Evolutionary conservation across 1,284 basidiomycete species (phyloP).

Genomic region (Ganoderma multipileum): DNA sequence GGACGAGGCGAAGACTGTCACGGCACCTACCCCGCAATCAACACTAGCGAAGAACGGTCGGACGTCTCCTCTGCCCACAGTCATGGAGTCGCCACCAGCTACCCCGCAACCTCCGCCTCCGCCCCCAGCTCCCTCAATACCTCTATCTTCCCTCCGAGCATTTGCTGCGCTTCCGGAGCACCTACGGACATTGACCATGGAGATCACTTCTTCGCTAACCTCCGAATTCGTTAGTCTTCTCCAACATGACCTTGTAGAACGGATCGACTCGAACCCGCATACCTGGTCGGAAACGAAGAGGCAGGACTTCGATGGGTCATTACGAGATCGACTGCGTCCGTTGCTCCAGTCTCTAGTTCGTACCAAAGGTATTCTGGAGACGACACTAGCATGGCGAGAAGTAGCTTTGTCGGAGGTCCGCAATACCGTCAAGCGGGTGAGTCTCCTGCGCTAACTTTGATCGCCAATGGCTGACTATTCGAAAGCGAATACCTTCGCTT

Average conservation of each 20-base stretch:
- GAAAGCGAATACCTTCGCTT: conserved; percentile 63
- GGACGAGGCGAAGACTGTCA: conserved; percentile 13
- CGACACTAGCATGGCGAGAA: conserved; percentile 79
- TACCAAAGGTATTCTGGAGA: conserved; percentile 77
- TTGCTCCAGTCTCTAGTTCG: conserved; percentile 78
- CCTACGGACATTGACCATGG: conserved; percentile 67
- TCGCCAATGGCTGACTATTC: not conserved
- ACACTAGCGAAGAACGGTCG: conserved; percentile 26
- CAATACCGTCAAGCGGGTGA: conserved; percentile 64
- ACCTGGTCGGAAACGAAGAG: conserved; percentile 30
- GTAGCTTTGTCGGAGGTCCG: conserved; percentile 74
- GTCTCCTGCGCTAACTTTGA: conserved; percentile 27
- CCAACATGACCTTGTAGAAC: conserved; percentile 68
- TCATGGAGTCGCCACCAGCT: conserved; percentile 42
- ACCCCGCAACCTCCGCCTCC: conserved; percentile 29
- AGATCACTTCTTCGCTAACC: conserved; percentile 82
- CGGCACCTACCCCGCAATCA: conserved; percentile 17
- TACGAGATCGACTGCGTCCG: conserved; percentile 72
- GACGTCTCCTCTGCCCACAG: conserved; percentile 37
- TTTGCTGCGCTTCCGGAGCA: conserved; percentile 76
- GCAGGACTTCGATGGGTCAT: conserved; percentile 42
- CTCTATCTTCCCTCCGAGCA: conserved; percentile 71
- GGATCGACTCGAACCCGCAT: conserved; percentile 45
- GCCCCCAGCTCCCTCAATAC: conserved; percentile 42
- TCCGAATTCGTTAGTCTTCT: conserved; percentile 79